Evolutionary conservation across 768 basidiomycete genomes (phyloP), one percentile per base, ranked within the genome.

Genomic region (Punctularia strigosozonata): DNA sequence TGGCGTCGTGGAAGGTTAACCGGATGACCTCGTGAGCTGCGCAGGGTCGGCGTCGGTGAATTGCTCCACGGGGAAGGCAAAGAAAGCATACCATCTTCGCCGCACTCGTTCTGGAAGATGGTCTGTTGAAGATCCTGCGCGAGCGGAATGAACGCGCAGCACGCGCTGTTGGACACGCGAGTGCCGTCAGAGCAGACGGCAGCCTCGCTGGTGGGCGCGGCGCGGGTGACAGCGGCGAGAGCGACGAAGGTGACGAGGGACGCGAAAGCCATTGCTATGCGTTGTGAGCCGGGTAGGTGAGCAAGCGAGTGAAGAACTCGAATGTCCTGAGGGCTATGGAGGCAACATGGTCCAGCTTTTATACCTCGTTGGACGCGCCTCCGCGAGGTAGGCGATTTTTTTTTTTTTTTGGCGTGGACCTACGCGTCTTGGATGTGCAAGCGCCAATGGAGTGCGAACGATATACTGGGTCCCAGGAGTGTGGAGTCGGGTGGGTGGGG

Each of bases 171-270:
- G 39, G 31, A 43, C 15, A 47, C 43, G 13, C 37, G 31, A 36
- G 44, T 41, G 19, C 50, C 50, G 36, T 49, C 50, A 5, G 47
- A 38, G 36, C 47, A 48, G 31, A 37, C 28, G 4, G 41, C 39
- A 35, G 38, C 15, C 26, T 15, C 17, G 15, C 19, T 22, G 26
- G 25, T 35, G 4, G 40, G 31, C 5, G 46, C 42, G 26, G 43
- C 42, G 32, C 14, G 24, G 5, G 19, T 17, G 14, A 36, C 7
- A 8, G 45, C 36, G 19, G 46, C 45, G 35, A 49, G 22, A 25
- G 45, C 36, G 25, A 42, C 30, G 38, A 49, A 21, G 22, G 43
- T 37, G 23, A 41, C 8, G 37, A 48, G 36, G 19, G 46, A 36
- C 28, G 32, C 28, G 43, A 49, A 44, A 28, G 46, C 39, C 48